Evolutionary conservation across 805 yeast genomes (phyloP), one percentile per base, ranked within the genome.

Genomic region (Wickerhamiella azyma): DNA sequence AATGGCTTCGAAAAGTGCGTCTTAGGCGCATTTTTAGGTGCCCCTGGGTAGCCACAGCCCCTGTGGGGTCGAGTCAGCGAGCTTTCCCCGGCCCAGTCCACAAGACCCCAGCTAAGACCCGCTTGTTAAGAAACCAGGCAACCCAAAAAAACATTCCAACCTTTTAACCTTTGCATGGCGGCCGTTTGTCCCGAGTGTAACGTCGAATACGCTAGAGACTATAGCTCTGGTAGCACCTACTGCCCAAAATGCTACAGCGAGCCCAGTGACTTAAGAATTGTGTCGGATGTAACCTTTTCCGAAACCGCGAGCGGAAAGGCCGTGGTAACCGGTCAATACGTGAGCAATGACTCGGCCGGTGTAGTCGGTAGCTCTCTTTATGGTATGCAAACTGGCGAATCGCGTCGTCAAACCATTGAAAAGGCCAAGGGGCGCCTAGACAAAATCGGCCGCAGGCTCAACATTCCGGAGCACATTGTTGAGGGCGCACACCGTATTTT

Each of bases 251-350:
- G 44, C 18, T 39, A 30, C 6, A 6, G 16, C 2, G 26, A 16
- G 5, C 26, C 35, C 7, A 29, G 26, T 13, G 37, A 32, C 7
- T 33, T 37, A 1, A 94, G 94, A 17, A 89, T 92, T 53, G 97
- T 94, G 9, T 79, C 94, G 7, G 99, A 92, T 60, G 92, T 94
- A 45, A 83, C 92, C 10, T 92, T 88, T 66, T 92, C 94, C 38
- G 99, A 94, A 58, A 73, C 88, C 2, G 72, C 94, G 16, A 72
- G 81, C 21, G 99, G 99, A 55, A 96, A 95, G 11, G 96, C 98
- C 30, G 77, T 83, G 43, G 95, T 92, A 1, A 94, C 89, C 53
- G 99, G 99, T 58, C 77, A 94, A 41, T 88, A 85, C 70, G 81
- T 92, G 30, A 85, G 85, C 38, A 81, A 85, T 0, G 96, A 85